Evolutionary conservation across 306 rosid genomes (phyloP), one percentile per base, ranked within the genome.

Genomic region (Purshia tridentata): DNA sequence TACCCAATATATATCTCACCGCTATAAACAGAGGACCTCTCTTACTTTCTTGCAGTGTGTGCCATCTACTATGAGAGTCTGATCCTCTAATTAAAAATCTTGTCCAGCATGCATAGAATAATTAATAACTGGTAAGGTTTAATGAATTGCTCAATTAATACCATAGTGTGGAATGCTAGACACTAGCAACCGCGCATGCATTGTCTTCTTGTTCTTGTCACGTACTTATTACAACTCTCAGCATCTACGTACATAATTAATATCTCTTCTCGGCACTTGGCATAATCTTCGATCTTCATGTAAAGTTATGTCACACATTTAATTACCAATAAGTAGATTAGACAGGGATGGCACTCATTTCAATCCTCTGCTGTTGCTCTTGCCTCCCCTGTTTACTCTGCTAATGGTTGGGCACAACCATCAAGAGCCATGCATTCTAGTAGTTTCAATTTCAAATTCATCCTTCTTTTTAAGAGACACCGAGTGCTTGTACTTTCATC

Each of bases 311-410:
- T 37, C 60, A 35, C 42, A 47, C 49, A 9, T 69, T 40, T 39
- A 51, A 69, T 39, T 6, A 8, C n/a, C 35, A 49, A 0, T 40
- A 50, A 68, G 48, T 18, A 44, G 45, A 41, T 44, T 70, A 13
- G 65, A 18, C 41, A 56, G 65, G 10, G 9, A 18, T 35, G 76
- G 76, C 76, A 69, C 81, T 77, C 71, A 35, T 23, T 69, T 77
- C 76, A 77, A 77, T 15, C 70, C 35, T 67, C n/a, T 15, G 42
- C 47, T 35, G 5, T 41, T 49, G 45, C 52, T 73, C 37, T 49
- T 42, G 46, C 29, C 48, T 49, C 15, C 55, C 39, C 69, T 60
- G 29, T 73, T 73, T 35, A 47, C 58, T 45, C 57, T 8, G 6
- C 64, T 40, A 29, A 22, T 47, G 14, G n/a, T 58, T 12, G 29